These are phyloP conservation scores for Colletotrichum spinosum DNA, from an alignment of 2,329 filamentous ascomycete species.

Conservation along the genomic window DNA sequence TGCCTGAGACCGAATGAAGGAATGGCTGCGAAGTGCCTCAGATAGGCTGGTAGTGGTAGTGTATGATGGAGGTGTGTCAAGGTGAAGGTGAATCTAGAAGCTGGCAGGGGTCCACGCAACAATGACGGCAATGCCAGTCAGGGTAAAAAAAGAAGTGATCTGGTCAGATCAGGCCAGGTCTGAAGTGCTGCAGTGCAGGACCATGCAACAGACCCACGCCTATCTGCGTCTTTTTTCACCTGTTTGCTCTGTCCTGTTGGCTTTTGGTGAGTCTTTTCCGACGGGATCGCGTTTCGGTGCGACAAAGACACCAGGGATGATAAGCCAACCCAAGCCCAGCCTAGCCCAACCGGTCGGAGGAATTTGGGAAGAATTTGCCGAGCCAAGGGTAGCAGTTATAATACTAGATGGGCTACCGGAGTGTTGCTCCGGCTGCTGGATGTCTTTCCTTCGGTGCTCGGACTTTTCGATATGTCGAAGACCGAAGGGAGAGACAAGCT, in stretches of 20 bases:
- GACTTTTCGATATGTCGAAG: conserved; percentile 10
- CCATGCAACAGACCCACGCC: conserved; percentile 5
- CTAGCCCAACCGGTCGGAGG: background rate
- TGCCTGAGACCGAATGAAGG: background rate
- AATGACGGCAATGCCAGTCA: conserved; percentile 6
- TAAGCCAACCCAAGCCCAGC: background rate
- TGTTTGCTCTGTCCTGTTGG: background rate
- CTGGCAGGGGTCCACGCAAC: conserved; percentile 21
- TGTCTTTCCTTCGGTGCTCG: conserved; percentile 20
- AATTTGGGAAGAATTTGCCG: background rate
- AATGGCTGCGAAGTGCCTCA: background rate
- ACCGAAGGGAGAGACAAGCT: conserved; percentile 12
- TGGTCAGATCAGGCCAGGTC: background rate
- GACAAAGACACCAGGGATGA: background rate
- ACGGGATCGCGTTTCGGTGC: conserved; percentile 4
- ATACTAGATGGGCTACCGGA: conserved; percentile 16
- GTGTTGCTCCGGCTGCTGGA: background rate
- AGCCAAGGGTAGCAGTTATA: background rate
- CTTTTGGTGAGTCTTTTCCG: background rate
- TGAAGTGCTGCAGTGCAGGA: too few species aligned
- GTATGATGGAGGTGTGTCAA: background rate
- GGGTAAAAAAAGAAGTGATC: background rate
- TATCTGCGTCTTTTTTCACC: background rate
- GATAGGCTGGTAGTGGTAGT: background rate
- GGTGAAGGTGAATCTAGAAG: conserved; percentile 4